Base-by-base conservation (phyloP, 257 asterid genomes). In the Petrea volubilis region DNA sequence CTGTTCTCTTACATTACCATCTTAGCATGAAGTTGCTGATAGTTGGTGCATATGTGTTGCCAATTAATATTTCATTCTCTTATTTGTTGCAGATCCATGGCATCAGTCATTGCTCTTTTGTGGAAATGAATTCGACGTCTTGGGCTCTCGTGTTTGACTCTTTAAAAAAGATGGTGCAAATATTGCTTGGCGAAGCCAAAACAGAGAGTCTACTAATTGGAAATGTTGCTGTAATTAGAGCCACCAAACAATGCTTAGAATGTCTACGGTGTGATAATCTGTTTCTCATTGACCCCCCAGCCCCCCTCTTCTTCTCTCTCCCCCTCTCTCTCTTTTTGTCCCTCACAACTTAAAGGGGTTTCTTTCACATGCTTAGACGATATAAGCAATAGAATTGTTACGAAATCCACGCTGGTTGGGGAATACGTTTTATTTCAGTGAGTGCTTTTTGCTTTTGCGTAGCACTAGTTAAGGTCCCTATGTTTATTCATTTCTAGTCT, bases 221-320 rank as follows among this genome's bases (percentile, higher is more conserved):
- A 74, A 69, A 74, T 79, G 81, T 64, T 72, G 68, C 84, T 59
- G 69, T 80, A 64, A 55, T 74, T 65, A 75, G 81, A 82, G 87
- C 95, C 67, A 81, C 83, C 63, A 82, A 84, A 77, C 87, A 86
- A 40, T 85, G 92, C 82, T 77, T 90, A 34, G 95, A 87, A 77
- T 86, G 81, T 74, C 47, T 86, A 79, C 76, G 94, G 98, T 92
- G 79, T 29, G 81, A 44, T 60, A 49, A 41, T 73, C 33, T 60
- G 18, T 66, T 69, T 62, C n/a, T n/a, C n/a, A n/a, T n/a, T n/a
- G n/a, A n/a, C n/a, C n/a, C 24, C 40, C 72, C 64, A 55, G 10
- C 38, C 18, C 18, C 58, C 23, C 14, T 23, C 67, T n/a, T 11
- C 46, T 33, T 33, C 49, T 49, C 67, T 41, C 58, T 44, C 64